Percentiles rank a stretch among this genome's conserved stretches.
Conservation (phyloP, 2,329 filamentous ascomycete species). For the Fusarium buharicum region DNA sequence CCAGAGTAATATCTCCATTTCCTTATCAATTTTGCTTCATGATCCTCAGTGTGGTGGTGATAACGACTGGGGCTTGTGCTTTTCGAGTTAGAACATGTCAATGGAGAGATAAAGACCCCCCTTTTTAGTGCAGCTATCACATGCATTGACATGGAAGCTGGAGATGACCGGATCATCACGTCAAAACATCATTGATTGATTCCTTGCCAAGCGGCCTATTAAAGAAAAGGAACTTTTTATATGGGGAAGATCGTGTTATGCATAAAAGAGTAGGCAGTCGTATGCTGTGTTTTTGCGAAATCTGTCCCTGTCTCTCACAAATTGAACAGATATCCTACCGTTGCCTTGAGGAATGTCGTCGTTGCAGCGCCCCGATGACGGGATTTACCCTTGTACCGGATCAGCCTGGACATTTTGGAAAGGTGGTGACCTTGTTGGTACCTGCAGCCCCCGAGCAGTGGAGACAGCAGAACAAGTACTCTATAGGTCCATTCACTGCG, state of each 20-base stretch:
- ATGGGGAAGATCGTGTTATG: background rate
- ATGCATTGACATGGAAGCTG: conserved; percentile 37
- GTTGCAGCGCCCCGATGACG: conserved; percentile 35
- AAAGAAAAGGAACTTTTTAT: background rate
- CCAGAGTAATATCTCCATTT: too few relatives aligned
- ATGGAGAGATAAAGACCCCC: conserved; percentile 34
- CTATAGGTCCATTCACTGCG: conserved; percentile 22
- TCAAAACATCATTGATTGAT: conserved; percentile 42
- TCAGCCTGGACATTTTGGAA: conserved; percentile 27
- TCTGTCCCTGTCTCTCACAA: background rate
- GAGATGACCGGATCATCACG: conserved; percentile 47
- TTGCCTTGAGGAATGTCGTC: conserved; percentile 28
- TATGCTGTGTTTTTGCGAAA: conserved; percentile 6
- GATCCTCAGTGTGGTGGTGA: conserved; percentile 16
- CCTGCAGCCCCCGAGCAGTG: conserved; percentile 15
- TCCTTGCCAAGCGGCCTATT: conserved; percentile 17
- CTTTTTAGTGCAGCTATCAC: conserved; percentile 47
- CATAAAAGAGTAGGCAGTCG: conserved; percentile 23
- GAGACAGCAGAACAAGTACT: conserved; percentile 14
- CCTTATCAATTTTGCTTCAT: conserved; percentile 3
- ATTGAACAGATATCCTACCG: background rate
- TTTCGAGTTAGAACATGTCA: conserved; percentile 17
- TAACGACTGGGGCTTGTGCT: conserved; percentile 35
- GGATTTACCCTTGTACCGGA: conserved; percentile 30
- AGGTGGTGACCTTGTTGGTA: conserved; percentile 31